These are phyloP conservation scores for Aspergillus neotritici DNA, from an alignment of 2,329 filamentous ascomycete species.

Conservation along the genomic window DNA sequence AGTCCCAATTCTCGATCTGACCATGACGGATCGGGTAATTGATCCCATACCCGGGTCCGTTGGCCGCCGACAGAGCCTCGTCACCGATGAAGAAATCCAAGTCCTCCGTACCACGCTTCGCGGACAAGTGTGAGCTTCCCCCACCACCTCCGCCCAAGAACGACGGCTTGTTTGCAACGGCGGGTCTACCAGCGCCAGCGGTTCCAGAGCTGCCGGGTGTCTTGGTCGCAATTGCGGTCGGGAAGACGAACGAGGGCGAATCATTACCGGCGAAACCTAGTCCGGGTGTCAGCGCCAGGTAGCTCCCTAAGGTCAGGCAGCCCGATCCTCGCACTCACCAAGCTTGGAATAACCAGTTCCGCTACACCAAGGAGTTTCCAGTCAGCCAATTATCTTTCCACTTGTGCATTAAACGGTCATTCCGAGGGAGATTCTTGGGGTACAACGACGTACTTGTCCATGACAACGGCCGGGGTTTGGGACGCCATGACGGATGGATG, in stretches of 20 bases:
- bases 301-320: too few relatives aligned
- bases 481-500: slow-evolving; percentile 65
- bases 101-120: slow-evolving; percentile 94
- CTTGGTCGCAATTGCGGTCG: slow-evolving; percentile 96
- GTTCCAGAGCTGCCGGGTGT: slow-evolving; percentile 62
- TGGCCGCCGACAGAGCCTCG: slow-evolving; percentile 78
- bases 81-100: slow-evolving; percentile 98
- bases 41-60: slow-evolving; percentile 87
- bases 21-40: slow-evolving; percentile 97
- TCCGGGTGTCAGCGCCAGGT: slow-evolving; percentile 27
- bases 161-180: slow-evolving; percentile 89
- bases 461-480: slow-evolving; percentile 99
- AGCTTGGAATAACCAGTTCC: slow-evolving; percentile 99
- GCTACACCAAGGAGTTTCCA: slow-evolving; percentile 50
- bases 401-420: too few relatives aligned
- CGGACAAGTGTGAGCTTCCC: slow-evolving; percentile 71
- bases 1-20: slow-evolving; percentile 99
- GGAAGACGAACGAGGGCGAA: slow-evolving; percentile 98
- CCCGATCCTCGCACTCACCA: slow-evolving; percentile 53
- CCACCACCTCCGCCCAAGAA: slow-evolving; percentile 90
- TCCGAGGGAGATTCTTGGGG: slow-evolving; percentile 6
- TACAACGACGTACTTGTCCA: slow-evolving; percentile 86
- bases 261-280: slow-evolving; percentile 97
- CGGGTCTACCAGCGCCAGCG: slow-evolving; percentile 80
- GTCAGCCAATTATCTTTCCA: slow-evolving; percentile 30